Base-by-base conservation (phyloP, 2,329 filamentous ascomycete species). In the Colletotrichum caudatum region DNA sequence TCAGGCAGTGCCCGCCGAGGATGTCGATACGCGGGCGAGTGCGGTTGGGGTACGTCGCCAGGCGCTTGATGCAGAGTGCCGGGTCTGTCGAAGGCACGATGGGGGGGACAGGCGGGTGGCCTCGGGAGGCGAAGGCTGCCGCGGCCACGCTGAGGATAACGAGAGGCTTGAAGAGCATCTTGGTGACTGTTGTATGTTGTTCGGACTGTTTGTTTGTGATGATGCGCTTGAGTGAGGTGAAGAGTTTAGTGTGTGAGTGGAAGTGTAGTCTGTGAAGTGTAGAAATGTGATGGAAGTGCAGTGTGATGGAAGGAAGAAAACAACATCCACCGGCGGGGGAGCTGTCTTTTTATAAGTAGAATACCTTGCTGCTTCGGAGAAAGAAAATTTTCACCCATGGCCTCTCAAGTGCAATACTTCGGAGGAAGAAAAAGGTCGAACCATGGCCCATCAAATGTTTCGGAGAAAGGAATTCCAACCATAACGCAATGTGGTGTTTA, bases 21-120 rank as follows among this genome's bases (percentile, higher is more conserved):
- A 67, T 35, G 46, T 67, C 58, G 5, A 37, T 8, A 4, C 64
- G 58, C 29, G 23, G 26, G 1, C 2, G 23, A 1, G 58, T 37
- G 20, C 64, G 64, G 29, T 56, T 56, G 29, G 64, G 64, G n/a
- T 41, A 48, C 16, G 51, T 60, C 46, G 37, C 58, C 14, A 67
- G 64, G 41, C 64, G 60, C 54, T 67, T 29, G 11, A 67, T 58
- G 20, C 64, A 67, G 20, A 51, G 41, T 11, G 44, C 39, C 11
- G 64, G 64, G 14, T 63, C 48, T 16, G 12, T 16, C 4, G 46
- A 53, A 26, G 48, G 48, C 23, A 35, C 29, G 5, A 67, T 50
- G 14, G 57, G n/a, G 12, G 12, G 23, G 2, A 3, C 23, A 4
- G 48, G 48, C 5, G 48, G 12, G 23, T 29, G 48, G 2, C n/a